Conservation (phyloP, 768 basidiomycete species). For the Brasilioporus rufonigricans region DNA sequence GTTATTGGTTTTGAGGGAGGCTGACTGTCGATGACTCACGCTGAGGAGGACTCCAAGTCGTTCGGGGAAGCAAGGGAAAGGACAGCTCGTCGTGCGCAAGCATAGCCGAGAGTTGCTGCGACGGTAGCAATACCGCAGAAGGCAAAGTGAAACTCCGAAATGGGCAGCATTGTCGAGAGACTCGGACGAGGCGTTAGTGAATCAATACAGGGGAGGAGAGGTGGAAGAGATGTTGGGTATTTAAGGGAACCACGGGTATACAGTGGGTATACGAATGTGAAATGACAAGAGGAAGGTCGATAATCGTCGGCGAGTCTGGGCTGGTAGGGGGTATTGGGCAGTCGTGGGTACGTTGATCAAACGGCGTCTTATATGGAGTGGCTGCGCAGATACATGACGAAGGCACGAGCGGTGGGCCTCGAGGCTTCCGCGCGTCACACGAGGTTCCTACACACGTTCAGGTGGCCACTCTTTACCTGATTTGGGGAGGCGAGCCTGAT, state of each 20-base stretch:
- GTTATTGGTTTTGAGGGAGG: conserved; percentile 29
- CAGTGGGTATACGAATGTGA: conserved; percentile 7
- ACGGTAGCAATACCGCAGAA: conserved; percentile 58
- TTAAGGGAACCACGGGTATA: conserved; percentile 18
- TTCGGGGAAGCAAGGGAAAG: conserved; percentile 15
- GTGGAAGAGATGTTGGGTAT: conserved; percentile 12
- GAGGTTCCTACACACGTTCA: conserved; percentile 24
- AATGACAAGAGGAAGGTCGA: conserved; percentile 6
- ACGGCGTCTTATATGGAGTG: conserved; percentile 32
- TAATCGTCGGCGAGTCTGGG: conserved; percentile 22
- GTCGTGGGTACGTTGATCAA: conserved; percentile 19
- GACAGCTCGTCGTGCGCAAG: conserved; percentile 44
- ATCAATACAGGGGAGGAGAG: conserved; percentile 10
- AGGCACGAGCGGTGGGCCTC: conserved; percentile 29
- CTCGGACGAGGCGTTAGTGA: not conserved
- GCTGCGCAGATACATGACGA: conserved; percentile 22
- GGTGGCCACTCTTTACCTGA: not conserved
- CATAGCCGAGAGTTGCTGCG: conserved; percentile 59
- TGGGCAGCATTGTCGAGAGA: conserved; percentile 42
- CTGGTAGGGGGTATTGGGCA: conserved; percentile 21
- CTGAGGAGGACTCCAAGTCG: conserved; percentile 22
- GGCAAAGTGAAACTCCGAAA: conserved; percentile 52
- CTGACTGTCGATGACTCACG: conserved; percentile 33
- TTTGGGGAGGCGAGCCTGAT: conserved; percentile 14
- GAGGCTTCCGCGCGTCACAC: conserved; percentile 29